Evolutionary conservation across 495 filamentous ascomycete genomes (phyloP), one percentile per base, ranked within the genome.

Genomic region (Cryomyces antarcticus): DNA sequence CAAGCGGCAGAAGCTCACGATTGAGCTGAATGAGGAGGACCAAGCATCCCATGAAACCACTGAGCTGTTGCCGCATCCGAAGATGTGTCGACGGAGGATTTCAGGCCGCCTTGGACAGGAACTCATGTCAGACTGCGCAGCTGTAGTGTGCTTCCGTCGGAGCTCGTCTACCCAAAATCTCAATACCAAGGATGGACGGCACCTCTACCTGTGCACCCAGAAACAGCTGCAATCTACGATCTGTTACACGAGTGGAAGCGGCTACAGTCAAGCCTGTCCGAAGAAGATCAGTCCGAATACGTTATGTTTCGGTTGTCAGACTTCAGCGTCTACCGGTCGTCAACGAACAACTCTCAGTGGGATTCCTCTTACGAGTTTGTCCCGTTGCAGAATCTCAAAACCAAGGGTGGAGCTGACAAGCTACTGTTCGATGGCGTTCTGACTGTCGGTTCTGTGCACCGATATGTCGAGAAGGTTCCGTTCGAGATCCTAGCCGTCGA

Each of bases 401-500:
- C 39, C 7, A 35, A 43, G 6, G 27, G 38, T 9, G 50, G 48
- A 3, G 13, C 6, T 11, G 38, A 36, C 4, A 17, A 49, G 0
- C 44, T 55, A 7, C 39, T 50, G 0, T 71, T 82, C 40, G 72
- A 82, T 51, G 80, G 79, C 0, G 50, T 74, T 2, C 57, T 83
- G 7, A 62, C 55, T 7, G 37, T 58, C 29, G 73, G 69, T 1
- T 46, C 58, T 9, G 43, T 38, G 3, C 41, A 45, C 0, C 54
- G 57, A 11, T 79, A 69, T 49, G 60, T 83, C 2, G 55, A 66
- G 35, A 55, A 48, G 31, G 61, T 80, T 5, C 64, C 66, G 6
- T 77, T 83, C 44, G 46, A 54, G 1, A 57, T 63, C 27, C 56
- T 80, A 7, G 73, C 77, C 0, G 68, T 83, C 31, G 80, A 75